phyloP scores from a whole-genome alignment of 2,329 filamentous ascomycete genomes.

The Trichophyton verrucosum region DNA sequence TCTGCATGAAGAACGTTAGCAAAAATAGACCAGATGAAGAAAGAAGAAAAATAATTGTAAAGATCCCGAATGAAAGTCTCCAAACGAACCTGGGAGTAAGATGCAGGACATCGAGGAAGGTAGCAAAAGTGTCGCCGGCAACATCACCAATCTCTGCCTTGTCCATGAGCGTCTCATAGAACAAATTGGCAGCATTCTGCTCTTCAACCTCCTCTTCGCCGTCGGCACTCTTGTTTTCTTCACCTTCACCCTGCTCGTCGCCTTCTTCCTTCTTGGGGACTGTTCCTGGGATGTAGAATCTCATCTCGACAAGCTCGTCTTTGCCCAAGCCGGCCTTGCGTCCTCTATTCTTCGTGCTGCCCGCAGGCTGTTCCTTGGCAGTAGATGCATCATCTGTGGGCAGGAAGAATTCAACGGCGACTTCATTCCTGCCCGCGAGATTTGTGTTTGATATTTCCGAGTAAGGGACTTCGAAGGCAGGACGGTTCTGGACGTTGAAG shows the following conservation, averaged over 20 bases:
- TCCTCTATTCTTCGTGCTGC: conserved; percentile 58
- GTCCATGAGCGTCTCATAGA: conserved; percentile 95
- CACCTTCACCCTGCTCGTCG: conserved; percentile 48
- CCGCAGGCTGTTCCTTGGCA: conserved; percentile 60
- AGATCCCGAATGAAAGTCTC: background rate
- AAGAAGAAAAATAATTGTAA: too few relatives aligned
- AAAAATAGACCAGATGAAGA: conserved; percentile 15
- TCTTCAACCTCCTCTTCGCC: conserved; percentile 47
- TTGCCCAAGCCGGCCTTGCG: conserved; percentile 80
- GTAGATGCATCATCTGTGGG: conserved; percentile 58
- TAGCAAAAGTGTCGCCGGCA: conserved; percentile 95
- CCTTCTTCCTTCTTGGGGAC: conserved; percentile 58
- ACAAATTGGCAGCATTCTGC: conserved; percentile 90
- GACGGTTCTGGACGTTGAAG: conserved; percentile 94
- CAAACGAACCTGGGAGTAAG: conserved; percentile 68
- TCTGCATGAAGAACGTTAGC: conserved; percentile 39
- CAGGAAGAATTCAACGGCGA: conserved; percentile 84
- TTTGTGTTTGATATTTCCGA: conserved; percentile 97
- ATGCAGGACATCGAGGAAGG: conserved; percentile 91
- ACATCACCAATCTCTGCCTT: conserved; percentile 99
- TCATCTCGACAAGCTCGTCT: conserved; percentile 95
- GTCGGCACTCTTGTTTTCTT: conserved; percentile 54
- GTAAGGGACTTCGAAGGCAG: conserved; percentile 93
- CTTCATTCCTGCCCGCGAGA: conserved; percentile 91
- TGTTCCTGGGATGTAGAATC: conserved; percentile 93